phyloP scores from a whole-genome alignment of 2,329 filamentous ascomycete species.

The Botrytis tulipae region DNA sequence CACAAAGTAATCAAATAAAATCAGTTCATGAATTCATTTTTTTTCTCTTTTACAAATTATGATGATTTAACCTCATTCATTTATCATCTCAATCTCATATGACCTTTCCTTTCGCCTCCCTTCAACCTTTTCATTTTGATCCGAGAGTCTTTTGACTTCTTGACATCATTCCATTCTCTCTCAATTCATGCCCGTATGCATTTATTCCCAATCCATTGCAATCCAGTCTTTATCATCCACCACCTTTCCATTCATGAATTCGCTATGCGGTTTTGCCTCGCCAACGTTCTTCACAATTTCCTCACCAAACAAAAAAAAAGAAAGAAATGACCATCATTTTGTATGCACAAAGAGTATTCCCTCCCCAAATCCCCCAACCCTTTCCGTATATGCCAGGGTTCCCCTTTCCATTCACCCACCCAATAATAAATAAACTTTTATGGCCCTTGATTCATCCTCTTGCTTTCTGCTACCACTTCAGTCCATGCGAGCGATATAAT shows the following conservation, averaged over 20 bases:
- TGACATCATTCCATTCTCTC: not conserved
- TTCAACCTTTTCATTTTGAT: not conserved
- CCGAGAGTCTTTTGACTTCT: not conserved
- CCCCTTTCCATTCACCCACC: not conserved
- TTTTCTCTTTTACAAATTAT: not conserved
- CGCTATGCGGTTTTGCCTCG: not conserved
- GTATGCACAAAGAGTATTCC: constrained; percentile 10
- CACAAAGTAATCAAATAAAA: not conserved
- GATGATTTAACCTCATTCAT: constrained; percentile 11
- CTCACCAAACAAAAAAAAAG: not conserved
- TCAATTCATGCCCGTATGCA: constrained; percentile 1
- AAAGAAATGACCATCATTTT: constrained; percentile 14
- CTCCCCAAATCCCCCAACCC: not conserved
- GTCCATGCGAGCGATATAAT: not conserved
- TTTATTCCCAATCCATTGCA: not conserved
- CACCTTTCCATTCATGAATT: constrained; percentile 10
- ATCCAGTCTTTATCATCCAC: constrained; percentile 10
- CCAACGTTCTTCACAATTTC: not conserved
- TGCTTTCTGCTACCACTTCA: not conserved
- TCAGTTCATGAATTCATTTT: not conserved
- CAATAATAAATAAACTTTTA: constrained; percentile 14
- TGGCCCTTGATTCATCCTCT: constrained; percentile 4
- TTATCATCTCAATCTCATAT: constrained; percentile 16
- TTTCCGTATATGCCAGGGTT: constrained; percentile 13
- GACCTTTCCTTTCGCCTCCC: not conserved